Evolutionary conservation across 768 basidiomycete species (phyloP), one percentile per base, ranked within the genome.

Genomic region (Rhizopogon vulgaris): DNA sequence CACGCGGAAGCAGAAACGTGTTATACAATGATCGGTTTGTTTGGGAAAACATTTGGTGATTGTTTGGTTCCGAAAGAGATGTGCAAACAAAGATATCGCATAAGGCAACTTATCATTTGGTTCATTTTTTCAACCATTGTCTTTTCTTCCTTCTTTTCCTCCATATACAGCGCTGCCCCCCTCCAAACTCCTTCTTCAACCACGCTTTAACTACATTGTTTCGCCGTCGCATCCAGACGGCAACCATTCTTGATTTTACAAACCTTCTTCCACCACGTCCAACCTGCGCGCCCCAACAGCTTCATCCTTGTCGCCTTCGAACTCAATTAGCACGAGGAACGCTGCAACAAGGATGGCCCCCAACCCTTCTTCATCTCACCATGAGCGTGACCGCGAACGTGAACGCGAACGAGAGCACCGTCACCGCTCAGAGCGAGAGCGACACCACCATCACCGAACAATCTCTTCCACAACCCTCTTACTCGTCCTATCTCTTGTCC

Each of bases 391-490:
- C 6, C 74, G 75, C 12, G 75, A 68, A 27, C 65, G 75, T 52
- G 82, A 84, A 57, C 81, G 79, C 53, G 67, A 78, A 41, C 71
- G 75, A 36, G 69, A 72, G 52, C 72, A 70, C 56, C 63, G 78
- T 70, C 64, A 78, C 69, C 76, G 82, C 60, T 79, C 84, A 58
- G 79, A 83, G 38, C 80, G 81, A 58, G 79, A 83, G 38, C 80
- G 81, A 45, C 83, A 84, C 61, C 88, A 85, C 63, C 87, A 90
- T 53, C 83, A 87, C 60, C 78, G 90, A 53, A 91, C 90, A 50
- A 90, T 93, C 55, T 92, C 90, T 8, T 92, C 90, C 12, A 93
- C 90, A 0, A 93, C 90, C 12, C 83, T 93, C 30, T 79, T 93
- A 48, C 84, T 93, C 32, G 86, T 92, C 46, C 78, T 93, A 38